phyloP scores from a whole-genome alignment of 495 filamentous ascomycete genomes.

The Gamarada debralockiae region DNA sequence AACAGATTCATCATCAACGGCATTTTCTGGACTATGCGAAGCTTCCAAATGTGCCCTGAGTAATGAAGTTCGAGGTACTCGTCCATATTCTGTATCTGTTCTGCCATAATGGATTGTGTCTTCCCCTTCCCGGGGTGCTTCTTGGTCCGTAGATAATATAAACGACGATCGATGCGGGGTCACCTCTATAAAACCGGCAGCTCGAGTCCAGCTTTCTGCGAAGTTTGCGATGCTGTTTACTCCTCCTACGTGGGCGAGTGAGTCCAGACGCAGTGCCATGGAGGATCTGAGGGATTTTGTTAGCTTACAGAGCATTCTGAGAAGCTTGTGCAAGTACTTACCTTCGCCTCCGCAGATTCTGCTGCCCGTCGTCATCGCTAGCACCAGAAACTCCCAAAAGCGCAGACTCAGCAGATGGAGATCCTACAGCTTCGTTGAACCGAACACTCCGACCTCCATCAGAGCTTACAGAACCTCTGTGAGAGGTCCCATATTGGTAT shows the following conservation, averaged over 20 bases:
- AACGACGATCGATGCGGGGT: conserved; percentile 72
- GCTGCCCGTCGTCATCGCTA: conserved; percentile 1
- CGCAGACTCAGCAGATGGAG: conserved; percentile 11
- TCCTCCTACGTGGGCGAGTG: conserved; percentile 76
- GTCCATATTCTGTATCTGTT: conserved; percentile 27
- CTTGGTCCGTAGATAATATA: conserved; percentile 45
- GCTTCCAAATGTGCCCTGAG: conserved; percentile 40
- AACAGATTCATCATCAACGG: conserved; percentile 19
- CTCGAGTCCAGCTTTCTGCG: conserved; percentile 88
- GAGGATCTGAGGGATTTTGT: conserved; percentile 51
- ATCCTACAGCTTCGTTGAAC: conserved; percentile 23
- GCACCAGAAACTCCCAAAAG: not conserved
- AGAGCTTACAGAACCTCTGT: conserved; percentile 31
- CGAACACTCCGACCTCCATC: conserved; percentile 31
- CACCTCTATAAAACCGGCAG: conserved; percentile 83
- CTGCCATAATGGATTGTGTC: conserved; percentile 31
- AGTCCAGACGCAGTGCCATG: conserved; percentile 64
- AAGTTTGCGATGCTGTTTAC: conserved; percentile 95
- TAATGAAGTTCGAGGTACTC: conserved; percentile 40
- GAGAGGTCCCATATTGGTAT: conserved; percentile 31
- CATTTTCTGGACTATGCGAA: conserved; percentile 21
- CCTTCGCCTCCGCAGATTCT: conserved; percentile 21
- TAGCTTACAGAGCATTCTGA: not conserved
- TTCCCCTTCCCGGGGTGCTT: conserved; percentile 13
- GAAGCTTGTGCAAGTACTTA: not conserved